A percentile compares a stretch with the other conserved stretches of the same genome.
Evolutionary conservation across 1,284 basidiomycete species (phyloP).

Genomic region (Malassezia equina): DNA sequence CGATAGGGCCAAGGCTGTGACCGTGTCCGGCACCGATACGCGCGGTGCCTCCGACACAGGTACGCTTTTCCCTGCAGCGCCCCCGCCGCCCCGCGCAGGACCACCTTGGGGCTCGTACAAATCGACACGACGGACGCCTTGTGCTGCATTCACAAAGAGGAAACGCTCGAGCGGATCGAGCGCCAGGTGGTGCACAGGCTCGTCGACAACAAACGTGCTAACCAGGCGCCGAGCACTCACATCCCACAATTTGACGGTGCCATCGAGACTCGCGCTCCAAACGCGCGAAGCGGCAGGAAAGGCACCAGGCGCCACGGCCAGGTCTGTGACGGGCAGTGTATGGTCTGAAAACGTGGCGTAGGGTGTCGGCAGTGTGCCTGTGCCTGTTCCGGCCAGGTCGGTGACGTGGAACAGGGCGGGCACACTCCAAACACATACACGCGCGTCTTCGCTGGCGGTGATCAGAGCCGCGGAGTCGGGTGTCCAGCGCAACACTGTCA

Average conservation of each 20-base stretch:
- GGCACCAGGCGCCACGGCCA: slow-evolving; percentile 64
- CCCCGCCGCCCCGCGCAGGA: slow-evolving; percentile 6
- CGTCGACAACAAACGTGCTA: slow-evolving; percentile 71
- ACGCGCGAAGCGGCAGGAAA: slow-evolving; percentile 65
- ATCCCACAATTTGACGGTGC: slow-evolving; percentile 91
- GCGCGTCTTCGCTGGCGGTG: slow-evolving; percentile 79
- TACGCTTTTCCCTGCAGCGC: not conserved
- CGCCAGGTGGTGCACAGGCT: slow-evolving; percentile 59
- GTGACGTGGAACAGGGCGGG: slow-evolving; percentile 57
- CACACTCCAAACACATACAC: slow-evolving; percentile 77
- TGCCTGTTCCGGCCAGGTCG: slow-evolving; percentile 23
- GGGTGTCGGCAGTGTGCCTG: slow-evolving; percentile 55
- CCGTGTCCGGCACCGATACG: slow-evolving; percentile 27
- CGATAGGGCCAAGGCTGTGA: slow-evolving; percentile 67
- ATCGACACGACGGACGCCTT: slow-evolving; percentile 60
- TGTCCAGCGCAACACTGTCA: slow-evolving; percentile 72
- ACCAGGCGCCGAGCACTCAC: slow-evolving; percentile 63
- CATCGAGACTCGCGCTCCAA: slow-evolving; percentile 73
- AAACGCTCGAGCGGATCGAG: slow-evolving; percentile 76
- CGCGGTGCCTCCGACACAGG: not conserved
- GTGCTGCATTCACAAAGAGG: slow-evolving; percentile 62
- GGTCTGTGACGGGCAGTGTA: slow-evolving; percentile 73
- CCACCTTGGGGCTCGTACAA: slow-evolving; percentile 56
- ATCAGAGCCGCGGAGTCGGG: slow-evolving; percentile 68
- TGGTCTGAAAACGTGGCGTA: slow-evolving; percentile 79